A percentile compares a stretch with the other conserved stretches of the same genome.
Conservation (phyloP, 2,329 filamentous ascomycete species). For the Fusarium redolens region DNA sequence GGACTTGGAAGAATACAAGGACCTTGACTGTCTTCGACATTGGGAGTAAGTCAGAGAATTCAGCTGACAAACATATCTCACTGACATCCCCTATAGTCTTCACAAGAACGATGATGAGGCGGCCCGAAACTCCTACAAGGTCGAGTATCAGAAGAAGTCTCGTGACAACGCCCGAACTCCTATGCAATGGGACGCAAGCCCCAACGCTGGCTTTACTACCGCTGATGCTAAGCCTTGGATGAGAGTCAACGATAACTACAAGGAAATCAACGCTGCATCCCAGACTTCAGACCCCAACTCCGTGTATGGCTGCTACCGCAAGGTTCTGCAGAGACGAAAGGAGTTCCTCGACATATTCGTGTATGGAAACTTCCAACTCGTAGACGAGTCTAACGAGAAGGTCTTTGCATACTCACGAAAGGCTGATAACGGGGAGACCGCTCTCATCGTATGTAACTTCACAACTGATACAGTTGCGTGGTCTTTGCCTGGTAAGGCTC, state of each 20-base stretch:
- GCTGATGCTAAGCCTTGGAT: constrained; percentile 72
- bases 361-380: constrained; percentile 67
- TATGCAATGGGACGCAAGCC: constrained; percentile 74
- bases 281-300: constrained; percentile 62
- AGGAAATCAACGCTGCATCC: constrained; percentile 69
- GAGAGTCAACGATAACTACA: constrained; percentile 72
- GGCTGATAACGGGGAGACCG: constrained; percentile 47
- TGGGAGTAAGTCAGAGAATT: constrained; percentile 53
- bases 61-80: neutral
- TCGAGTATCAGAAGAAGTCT: constrained; percentile 67
- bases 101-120: constrained; percentile 54
- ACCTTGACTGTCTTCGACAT: constrained; percentile 69
- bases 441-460: constrained; percentile 55
- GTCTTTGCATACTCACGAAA: constrained; percentile 54
- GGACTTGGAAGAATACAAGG: constrained; percentile 74
- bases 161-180: constrained; percentile 78
- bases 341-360: constrained; percentile 71
- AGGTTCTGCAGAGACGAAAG: constrained; percentile 70
- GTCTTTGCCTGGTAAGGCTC: constrained; percentile 43
- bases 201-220: constrained; percentile 73
- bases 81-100: constrained; percentile 42
- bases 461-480: constrained; percentile 48
- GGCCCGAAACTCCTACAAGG: constrained; percentile 51
- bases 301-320: constrained; percentile 71
- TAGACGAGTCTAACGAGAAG: constrained; percentile 51